Evolutionary conservation across 257 asterid genomes (phyloP).

Genomic region (Plectranthus barbatus): DNA sequence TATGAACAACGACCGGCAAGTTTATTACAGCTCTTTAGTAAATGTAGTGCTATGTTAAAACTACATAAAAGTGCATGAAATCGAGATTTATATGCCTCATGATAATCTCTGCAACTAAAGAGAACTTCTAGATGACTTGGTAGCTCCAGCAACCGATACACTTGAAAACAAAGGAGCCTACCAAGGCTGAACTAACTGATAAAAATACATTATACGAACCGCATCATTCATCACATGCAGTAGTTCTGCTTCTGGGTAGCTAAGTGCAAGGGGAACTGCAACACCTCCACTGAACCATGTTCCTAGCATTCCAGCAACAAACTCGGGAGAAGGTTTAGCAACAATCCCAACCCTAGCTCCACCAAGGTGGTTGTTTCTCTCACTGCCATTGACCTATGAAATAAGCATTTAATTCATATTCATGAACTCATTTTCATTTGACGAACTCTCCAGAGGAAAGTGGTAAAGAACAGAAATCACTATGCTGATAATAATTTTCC

Average conservation of each 20-base stretch:
- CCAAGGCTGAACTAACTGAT: not conserved
- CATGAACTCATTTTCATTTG: not conserved
- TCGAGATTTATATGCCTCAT: not conserved
- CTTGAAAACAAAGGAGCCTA: not conserved
- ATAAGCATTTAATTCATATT: not conserved
- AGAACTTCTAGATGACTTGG: too few species aligned
- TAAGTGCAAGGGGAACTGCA: constrained; percentile 94
- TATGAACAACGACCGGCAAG: not conserved
- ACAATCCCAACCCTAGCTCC: constrained; percentile 85
- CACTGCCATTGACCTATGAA: constrained; percentile 51
- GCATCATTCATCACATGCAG: constrained; percentile 93
- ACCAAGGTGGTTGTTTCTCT: constrained; percentile 32
- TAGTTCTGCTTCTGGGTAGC: constrained; percentile 95
- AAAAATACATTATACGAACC: constrained; percentile 42
- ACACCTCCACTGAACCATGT: constrained; percentile 95
- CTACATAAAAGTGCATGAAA: not conserved
- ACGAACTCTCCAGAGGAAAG: too few species aligned
- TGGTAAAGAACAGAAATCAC: not conserved
- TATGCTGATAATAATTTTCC: not conserved
- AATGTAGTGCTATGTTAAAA: not conserved
- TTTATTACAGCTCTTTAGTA: not conserved
- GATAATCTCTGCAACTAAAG: too few species aligned
- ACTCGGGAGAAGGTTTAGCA: constrained; percentile 90
- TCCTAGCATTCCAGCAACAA: constrained; percentile 84
- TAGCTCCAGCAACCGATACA: not conserved